Percentiles rank a stretch among this genome's conserved stretches.
Evolutionary conservation across 345 rosid species (phyloP).

Genomic region (Eucalyptus globulus): DNA sequence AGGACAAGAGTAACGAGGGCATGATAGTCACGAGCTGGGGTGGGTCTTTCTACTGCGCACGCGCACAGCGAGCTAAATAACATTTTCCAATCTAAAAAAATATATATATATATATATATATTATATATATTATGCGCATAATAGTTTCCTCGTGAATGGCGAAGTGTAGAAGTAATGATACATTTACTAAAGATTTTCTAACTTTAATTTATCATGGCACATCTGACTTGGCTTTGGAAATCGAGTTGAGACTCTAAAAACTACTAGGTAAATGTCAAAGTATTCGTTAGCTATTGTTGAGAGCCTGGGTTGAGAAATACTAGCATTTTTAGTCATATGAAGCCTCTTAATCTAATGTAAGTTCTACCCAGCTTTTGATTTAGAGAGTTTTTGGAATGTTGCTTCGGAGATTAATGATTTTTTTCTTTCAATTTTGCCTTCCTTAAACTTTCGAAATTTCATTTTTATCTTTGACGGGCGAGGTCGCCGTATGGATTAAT

Average conservation of each 20-base stretch:
- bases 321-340: neutral
- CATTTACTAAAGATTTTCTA: neutral
- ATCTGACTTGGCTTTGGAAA: neutral
- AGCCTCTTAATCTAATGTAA: neutral
- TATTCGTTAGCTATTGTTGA: neutral
- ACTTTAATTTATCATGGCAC: neutral
- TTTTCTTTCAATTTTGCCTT: neutral
- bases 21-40: neutral
- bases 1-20: neutral
- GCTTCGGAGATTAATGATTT: neutral
- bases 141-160: neutral
- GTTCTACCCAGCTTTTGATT: neutral
- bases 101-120: too few species aligned
- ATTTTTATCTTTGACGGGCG: accelerated
- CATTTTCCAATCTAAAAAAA: neutral
- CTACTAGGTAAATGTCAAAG: accelerated
- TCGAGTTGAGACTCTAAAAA: neutral
- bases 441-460: neutral
- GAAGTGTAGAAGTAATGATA: neutral
- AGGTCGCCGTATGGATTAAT: neutral
- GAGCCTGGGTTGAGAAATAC: neutral
- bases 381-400: neutral
- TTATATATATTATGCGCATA: neutral
- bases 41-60: neutral
- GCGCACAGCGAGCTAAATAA: neutral